A percentile compares a stretch with the other conserved stretches of the same genome.
phyloP scores from a whole-genome alignment of 257 asterid species.

The Solanum chiquidenum region DNA sequence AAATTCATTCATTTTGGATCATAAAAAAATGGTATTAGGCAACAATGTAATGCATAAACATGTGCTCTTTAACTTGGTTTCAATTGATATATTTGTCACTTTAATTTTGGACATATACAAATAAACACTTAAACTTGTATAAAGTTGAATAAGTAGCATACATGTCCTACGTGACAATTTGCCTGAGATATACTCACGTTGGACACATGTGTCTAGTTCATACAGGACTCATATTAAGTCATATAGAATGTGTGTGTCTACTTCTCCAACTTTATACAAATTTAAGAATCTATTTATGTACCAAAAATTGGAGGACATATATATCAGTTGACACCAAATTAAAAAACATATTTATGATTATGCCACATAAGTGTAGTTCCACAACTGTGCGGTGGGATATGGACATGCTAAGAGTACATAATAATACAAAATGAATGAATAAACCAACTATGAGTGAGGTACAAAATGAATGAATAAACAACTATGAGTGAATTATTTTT shows the following conservation, averaged over 20 bases:
- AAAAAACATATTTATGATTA: background rate
- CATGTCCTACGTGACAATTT: background rate
- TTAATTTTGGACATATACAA: background rate
- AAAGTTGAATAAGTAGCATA: background rate
- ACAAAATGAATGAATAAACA: background rate
- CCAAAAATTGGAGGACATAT: rapidly evolving
- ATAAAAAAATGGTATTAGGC: background rate
- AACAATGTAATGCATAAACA: background rate
- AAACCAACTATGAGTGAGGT: background rate
- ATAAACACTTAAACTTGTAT: background rate
- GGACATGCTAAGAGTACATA: background rate
- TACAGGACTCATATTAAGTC: background rate
- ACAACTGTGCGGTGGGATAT: background rate
- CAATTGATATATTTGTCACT: too few relatives aligned
- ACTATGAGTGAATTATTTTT: background rate
- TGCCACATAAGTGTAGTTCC: background rate
- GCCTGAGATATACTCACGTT: background rate
- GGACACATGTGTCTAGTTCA: background rate
- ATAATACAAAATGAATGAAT: background rate
- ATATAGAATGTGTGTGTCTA: background rate
- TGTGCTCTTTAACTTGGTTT: background rate
- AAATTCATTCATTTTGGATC: background rate
- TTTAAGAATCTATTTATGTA: background rate
- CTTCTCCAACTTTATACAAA: background rate
- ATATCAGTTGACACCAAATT: rapidly evolving